phyloP scores from a whole-genome alignment of 140 eudicot genomes.

The Stevia rebaudiana region DNA sequence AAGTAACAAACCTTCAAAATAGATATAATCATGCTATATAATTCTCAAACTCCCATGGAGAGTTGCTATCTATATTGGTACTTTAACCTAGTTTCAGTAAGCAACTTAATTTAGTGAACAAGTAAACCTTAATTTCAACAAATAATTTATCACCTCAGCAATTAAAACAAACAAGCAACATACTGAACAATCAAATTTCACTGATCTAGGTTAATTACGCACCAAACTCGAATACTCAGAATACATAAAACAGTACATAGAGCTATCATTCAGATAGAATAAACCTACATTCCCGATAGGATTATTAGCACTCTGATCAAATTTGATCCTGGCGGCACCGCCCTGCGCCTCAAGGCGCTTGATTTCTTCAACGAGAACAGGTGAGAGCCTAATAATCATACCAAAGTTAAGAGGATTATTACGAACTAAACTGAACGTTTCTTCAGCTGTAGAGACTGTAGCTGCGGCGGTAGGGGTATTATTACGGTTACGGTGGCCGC shows the following conservation, averaged over 20 bases:
- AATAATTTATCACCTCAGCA: neutral
- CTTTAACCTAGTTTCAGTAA: conserved; percentile 18
- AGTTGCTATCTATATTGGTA: neutral
- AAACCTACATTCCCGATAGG: conserved; percentile 63
- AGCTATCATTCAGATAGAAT: conserved; percentile 10
- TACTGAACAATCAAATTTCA: neutral
- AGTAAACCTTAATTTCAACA: conserved; percentile 2
- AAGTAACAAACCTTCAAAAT: neutral
- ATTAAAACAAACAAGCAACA: neutral
- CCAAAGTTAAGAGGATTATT: conserved; percentile 63
- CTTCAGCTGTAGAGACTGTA: conserved; percentile 48
- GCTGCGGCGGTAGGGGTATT: conserved; percentile 26
- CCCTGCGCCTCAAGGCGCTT: conserved; percentile 74
- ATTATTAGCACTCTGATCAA: conserved; percentile 58
- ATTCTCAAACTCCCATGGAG: neutral
- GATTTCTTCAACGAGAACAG: conserved; percentile 87
- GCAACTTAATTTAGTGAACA: conserved; percentile 13
- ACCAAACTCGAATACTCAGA: conserved; percentile 5
- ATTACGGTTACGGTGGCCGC: conserved; percentile 34
- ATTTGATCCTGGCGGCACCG: conserved; percentile 62
- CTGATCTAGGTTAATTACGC: conserved; percentile 18
- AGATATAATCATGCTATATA: neutral
- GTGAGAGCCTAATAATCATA: conserved; percentile 66
- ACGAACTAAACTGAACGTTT: conserved; percentile 58
- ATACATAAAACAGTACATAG: neutral